Evolutionary conservation across 495 filamentous ascomycete species (phyloP), one percentile per base, ranked within the genome.

Genomic region (Aspergillus panamensis): DNA sequence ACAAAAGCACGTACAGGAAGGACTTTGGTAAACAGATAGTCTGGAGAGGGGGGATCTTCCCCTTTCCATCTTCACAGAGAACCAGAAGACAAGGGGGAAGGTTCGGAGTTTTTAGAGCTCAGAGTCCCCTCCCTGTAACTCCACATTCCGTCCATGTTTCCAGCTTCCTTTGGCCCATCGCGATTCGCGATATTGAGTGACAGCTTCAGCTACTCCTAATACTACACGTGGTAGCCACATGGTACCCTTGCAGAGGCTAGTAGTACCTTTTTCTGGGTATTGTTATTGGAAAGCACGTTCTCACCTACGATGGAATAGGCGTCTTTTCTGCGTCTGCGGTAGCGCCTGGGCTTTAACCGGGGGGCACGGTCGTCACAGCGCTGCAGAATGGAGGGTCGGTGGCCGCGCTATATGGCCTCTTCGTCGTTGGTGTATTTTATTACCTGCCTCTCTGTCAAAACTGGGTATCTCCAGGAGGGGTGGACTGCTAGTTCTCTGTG

Each of bases 401-500:
- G 40, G 55, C 55, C 4, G 55, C 48, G 13, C 29, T 55, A 9
- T 55, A 57, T 37, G 48, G 49, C 33, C 45, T 56, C n/a, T 57
- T 61, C 30, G 42, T 56, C 6, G 59, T 56, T 10, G 49, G 48
- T 19, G 35, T 66, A 25, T 66, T 66, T 37, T 66, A 66, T 31
- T 66, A 52, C 57, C 63, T 0, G 63, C 63, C 0, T 66, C 63
- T 0, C 51, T 66, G 0, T 53, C 63, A 2, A 60, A 66, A 73
- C 78, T 93, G 39, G 86, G 90, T 10, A 3, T 90, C 88, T 0
- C 82, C 85, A 1, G 88, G 85, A 7, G 88, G 90, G 33, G 73
- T 96, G 1, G 93, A 93, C 62, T 89, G 93, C 69, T 94, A 89
- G 89, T 88, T 89, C 1, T 84, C 86, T 0, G 80, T 92, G 10